A percentile compares a stretch with the other conserved stretches of the same genome.
Conservation (phyloP, 345 rosid genomes). For the Cochlearia excelsa region DNA sequence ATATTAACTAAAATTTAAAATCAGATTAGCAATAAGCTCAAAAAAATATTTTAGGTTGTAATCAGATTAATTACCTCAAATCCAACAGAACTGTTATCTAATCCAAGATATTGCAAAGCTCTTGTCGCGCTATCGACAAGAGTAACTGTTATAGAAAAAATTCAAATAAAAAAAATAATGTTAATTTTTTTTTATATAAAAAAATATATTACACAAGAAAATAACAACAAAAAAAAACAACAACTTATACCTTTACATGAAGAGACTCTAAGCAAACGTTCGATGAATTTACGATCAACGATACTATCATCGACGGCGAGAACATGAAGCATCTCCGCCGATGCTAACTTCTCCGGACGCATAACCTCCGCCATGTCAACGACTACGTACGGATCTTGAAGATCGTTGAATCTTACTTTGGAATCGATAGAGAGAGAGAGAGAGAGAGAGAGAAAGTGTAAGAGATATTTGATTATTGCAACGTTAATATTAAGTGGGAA, state of each 20-base stretch:
- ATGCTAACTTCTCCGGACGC: slow-evolving; percentile 23
- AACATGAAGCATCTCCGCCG: slow-evolving; percentile 74
- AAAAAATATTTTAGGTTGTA: no score
- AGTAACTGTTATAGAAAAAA: slow-evolving; percentile 65
- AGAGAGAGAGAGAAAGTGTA: no score
- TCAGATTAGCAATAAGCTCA: no score
- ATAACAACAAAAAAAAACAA: background rate
- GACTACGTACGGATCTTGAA: no score
- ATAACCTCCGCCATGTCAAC: no score
- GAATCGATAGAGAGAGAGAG: no score
- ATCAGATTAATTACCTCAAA: slow-evolving; percentile 52
- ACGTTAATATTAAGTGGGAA: no score
- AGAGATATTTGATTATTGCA: no score
- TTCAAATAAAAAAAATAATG: background rate
- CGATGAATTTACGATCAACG: slow-evolving; percentile 78
- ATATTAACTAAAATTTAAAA: background rate
- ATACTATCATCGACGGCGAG: slow-evolving; percentile 91
- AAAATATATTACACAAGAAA: background rate
- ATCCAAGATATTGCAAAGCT: slow-evolving; percentile 73
- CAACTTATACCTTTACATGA: slow-evolving; percentile 68
- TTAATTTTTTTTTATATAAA: background rate
- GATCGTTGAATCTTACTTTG: no score
- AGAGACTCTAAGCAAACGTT: slow-evolving; percentile 64
- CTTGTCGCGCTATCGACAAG: slow-evolving; percentile 68
- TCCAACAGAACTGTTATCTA: slow-evolving; percentile 58